Conservation (phyloP, 331 rosid genomes). For the Saraca asoca region DNA sequence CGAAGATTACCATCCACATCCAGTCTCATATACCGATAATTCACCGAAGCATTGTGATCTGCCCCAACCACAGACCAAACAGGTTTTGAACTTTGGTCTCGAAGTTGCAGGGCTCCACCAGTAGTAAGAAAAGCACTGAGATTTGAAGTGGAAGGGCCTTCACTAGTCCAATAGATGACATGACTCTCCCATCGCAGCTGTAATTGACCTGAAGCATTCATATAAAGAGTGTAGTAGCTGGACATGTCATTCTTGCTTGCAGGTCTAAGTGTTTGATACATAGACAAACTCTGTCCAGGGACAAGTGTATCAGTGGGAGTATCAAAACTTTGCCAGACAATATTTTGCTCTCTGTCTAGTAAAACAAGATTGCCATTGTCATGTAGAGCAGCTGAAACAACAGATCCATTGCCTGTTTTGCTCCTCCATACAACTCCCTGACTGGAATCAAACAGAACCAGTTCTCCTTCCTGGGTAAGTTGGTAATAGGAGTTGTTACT, state of each 20-base stretch:
- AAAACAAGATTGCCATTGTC: constrained; percentile 77
- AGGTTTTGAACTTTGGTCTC: constrained; percentile 41
- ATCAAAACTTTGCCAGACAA: constrained; percentile 77
- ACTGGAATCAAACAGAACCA: constrained; percentile 58
- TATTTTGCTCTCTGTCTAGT: constrained; percentile 41
- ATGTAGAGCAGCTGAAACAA: constrained; percentile 56
- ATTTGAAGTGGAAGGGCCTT: constrained; percentile 49
- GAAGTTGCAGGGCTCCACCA: constrained; percentile 68
- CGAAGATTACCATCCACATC: constrained; percentile 87
- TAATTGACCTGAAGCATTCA: constrained; percentile 69
- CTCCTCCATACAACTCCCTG: constrained; percentile 58
- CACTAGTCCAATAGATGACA: constrained; percentile 66
- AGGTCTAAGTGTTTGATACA: constrained; percentile 54
- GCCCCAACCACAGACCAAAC: constrained; percentile 74
- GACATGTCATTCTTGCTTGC: constrained; percentile 47
- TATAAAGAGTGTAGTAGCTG: constrained; percentile 68
- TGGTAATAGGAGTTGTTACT: constrained; percentile 61
- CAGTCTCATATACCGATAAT: constrained; percentile 67
- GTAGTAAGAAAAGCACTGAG: constrained; percentile 56
- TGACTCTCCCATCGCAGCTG: constrained; percentile 71
- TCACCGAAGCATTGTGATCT: constrained; percentile 63
- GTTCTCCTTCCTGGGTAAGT: constrained; percentile 58
- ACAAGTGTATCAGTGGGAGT: constrained; percentile 75
- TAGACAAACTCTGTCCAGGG: constrained; percentile 72
- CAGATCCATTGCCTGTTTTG: constrained; percentile 45